Percentiles rank a stretch among this genome's conserved stretches.
phyloP scores from a whole-genome alignment of 768 basidiomycete genomes.

The Naganishia vishniacii region DNA sequence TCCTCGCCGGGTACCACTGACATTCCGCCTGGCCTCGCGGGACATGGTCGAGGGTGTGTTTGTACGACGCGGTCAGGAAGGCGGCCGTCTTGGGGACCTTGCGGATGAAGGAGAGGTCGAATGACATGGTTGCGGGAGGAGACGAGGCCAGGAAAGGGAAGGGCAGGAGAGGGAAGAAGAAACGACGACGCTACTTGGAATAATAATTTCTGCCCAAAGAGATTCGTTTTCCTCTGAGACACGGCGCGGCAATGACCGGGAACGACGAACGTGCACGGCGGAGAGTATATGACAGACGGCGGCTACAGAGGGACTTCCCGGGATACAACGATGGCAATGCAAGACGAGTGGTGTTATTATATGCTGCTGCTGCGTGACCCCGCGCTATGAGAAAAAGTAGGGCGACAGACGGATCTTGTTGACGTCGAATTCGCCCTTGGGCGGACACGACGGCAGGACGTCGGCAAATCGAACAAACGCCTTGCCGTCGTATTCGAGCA shows the following conservation, averaged over 20 bases:
- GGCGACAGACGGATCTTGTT: conserved; percentile 68
- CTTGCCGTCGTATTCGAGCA: conserved; percentile 31
- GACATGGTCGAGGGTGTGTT: background rate
- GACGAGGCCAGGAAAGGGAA: no score
- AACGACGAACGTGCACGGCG: no score
- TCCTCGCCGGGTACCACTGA: conserved; percentile 25
- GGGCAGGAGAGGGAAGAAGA: no score
- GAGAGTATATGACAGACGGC: no score
- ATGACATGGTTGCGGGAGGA: background rate
- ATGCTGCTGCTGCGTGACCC: background rate
- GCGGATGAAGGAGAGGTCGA: conserved; percentile 5
- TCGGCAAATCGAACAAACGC: conserved; percentile 66
- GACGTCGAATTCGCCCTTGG: conserved; percentile 81
- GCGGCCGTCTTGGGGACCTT: background rate
- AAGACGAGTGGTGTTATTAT: background rate
- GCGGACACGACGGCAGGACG: conserved; percentile 71
- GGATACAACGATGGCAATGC: background rate
- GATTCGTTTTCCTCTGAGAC: no score
- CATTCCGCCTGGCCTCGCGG: conserved; percentile 19
- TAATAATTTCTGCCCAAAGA: no score
- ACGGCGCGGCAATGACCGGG: no score
- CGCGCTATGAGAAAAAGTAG: conserved; percentile 84
- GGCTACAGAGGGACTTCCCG: no score
- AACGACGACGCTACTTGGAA: no score
- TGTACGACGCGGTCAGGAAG: background rate